phyloP scores from a whole-genome alignment of 371 early-diverging fungal species.

The Parasitella parasitica region DNA sequence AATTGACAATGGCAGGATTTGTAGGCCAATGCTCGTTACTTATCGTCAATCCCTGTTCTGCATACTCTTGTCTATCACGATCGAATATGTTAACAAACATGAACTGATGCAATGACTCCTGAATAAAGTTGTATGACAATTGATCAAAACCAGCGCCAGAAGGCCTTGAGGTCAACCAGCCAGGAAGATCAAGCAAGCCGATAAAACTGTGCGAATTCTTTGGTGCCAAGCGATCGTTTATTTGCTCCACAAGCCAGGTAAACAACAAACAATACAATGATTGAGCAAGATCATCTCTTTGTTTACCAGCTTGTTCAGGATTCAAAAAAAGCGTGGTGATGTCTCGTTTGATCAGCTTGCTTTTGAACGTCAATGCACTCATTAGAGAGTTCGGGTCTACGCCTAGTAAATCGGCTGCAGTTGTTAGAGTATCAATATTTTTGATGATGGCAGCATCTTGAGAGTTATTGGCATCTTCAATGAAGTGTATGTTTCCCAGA shows the following conservation, averaged over 20 bases:
- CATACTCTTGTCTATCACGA: slow-evolving; percentile 41
- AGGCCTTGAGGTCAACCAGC: slow-evolving; percentile 23
- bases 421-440: slow-evolving; percentile 67
- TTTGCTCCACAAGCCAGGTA: slow-evolving; percentile 83
- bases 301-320: slow-evolving; percentile 62
- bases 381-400: slow-evolving; percentile 75
- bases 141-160: slow-evolving; percentile 60
- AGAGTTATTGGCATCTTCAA: slow-evolving; percentile 55
- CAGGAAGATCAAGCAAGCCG: slow-evolving; percentile 67
- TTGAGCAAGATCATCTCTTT: slow-evolving; percentile 77
- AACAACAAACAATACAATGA: slow-evolving; percentile 80
- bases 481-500: slow-evolving; percentile 86
- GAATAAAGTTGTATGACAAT: slow-evolving; percentile 76
- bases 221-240: slow-evolving; percentile 73
- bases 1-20: slow-evolving; percentile 34
- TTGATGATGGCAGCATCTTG: slow-evolving; percentile 72
- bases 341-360: slow-evolving; percentile 74
- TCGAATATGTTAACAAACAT: slow-evolving; percentile 61
- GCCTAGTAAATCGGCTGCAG: slow-evolving; percentile 82
- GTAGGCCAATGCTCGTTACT: slow-evolving; percentile 28
- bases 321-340: slow-evolving; percentile 86
- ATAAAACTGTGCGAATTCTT: slow-evolving; percentile 67
- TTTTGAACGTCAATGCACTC: slow-evolving; percentile 79
- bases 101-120: slow-evolving; percentile 76
- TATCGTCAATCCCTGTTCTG: slow-evolving; percentile 50